Percentiles rank a stretch among this genome's conserved stretches.
Conservation (phyloP, 1,284 basidiomycete genomes). For the Pulveroboletus sp. region DNA sequence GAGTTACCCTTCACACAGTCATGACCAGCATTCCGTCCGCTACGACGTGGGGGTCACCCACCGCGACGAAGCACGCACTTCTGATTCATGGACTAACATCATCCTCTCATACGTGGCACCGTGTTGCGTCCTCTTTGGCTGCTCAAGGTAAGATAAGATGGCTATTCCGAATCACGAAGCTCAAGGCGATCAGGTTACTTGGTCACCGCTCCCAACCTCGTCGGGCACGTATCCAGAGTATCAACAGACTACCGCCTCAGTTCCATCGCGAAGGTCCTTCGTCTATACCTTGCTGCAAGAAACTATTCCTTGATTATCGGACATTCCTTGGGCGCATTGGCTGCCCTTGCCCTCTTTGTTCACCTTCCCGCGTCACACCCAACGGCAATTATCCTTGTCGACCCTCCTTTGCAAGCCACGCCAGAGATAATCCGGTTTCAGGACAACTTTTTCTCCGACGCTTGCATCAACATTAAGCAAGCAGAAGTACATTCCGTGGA, state of each 20-base stretch:
- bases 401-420: slow-evolving; percentile 5
- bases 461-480: background rate
- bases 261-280: slow-evolving; percentile 22
- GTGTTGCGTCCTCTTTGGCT: slow-evolving; percentile 21
- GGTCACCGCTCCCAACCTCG: slow-evolving; percentile 27
- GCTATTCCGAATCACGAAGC: background rate
- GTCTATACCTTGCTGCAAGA: slow-evolving; percentile 21
- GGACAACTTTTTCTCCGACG: background rate
- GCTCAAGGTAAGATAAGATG: slow-evolving; percentile 19
- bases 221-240: slow-evolving; percentile 23
- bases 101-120: slow-evolving; percentile 26
- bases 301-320: slow-evolving; percentile 26
- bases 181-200: slow-evolving; percentile 22
- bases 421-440: background rate
- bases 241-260: slow-evolving; percentile 13
- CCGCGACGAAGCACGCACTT: slow-evolving; percentile 20
- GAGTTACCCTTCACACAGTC: background rate
- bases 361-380: slow-evolving; percentile 16
- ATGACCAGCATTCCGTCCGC: slow-evolving; percentile 19
- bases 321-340: slow-evolving; percentile 27
- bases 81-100: slow-evolving; percentile 28
- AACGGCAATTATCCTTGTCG: slow-evolving; percentile 28
- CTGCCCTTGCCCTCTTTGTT: slow-evolving; percentile 17
- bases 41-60: slow-evolving; percentile 25
- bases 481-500: slow-evolving; percentile 9